Evolutionary conservation across 306 rosid genomes (phyloP).

Genomic region (Carpinus fangiana): DNA sequence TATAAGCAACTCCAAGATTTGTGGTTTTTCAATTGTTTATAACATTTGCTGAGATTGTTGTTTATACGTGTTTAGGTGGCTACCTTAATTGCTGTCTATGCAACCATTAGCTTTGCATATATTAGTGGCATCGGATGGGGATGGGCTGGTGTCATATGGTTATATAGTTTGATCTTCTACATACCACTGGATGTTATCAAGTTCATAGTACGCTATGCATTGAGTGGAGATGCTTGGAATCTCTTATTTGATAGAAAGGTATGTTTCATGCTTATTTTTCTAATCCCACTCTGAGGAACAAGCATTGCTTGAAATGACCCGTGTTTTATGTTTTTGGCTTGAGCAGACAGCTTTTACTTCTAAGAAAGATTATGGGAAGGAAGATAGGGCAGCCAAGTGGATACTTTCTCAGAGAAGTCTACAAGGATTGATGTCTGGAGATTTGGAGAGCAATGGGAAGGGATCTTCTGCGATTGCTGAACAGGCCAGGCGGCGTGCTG

Average conservation of each 20-base stretch:
- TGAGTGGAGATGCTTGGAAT: constrained; percentile 89
- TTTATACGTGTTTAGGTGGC: constrained; percentile 60
- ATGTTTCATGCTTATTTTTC: not conserved
- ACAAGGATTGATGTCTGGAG: constrained; percentile 52
- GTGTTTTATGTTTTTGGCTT: constrained; percentile 25
- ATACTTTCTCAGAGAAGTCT: constrained; percentile 71
- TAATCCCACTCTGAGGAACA: not conserved
- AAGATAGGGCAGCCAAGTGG: constrained; percentile 78
- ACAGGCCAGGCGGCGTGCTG: constrained; percentile 69
- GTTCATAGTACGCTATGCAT: constrained; percentile 64
- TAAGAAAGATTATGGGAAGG: constrained; percentile 78
- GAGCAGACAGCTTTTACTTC: constrained; percentile 75
- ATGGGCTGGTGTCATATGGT: constrained; percentile 91
- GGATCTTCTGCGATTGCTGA: constrained; percentile 61
- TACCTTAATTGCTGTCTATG: constrained; percentile 78
- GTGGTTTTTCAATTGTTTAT: constrained; percentile 2
- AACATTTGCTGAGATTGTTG: constrained; percentile 24
- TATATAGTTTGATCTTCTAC: constrained; percentile 75
- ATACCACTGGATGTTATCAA: constrained; percentile 77
- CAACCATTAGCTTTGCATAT: constrained; percentile 66
- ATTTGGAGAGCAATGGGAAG: constrained; percentile 33
- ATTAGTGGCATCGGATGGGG: constrained; percentile 84
- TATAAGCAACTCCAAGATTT: not conserved
- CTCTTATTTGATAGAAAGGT: constrained; percentile 76
- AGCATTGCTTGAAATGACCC: not conserved